Percentiles rank a stretch among this genome's conserved stretches.
phyloP scores from a whole-genome alignment of 2,329 filamentous ascomycete species.

The Apiospora rasikravindrae region DNA sequence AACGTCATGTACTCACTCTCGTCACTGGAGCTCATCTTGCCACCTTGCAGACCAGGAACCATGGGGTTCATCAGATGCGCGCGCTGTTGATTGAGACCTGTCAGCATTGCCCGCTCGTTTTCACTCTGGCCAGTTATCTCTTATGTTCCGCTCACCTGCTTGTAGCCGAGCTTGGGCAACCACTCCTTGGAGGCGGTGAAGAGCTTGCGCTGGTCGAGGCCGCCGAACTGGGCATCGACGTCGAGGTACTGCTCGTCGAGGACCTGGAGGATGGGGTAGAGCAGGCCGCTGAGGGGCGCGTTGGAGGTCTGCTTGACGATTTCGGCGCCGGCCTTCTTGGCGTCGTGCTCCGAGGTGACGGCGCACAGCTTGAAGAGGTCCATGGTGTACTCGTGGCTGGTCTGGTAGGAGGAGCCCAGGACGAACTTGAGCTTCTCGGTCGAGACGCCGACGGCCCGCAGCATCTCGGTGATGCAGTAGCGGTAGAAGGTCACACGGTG shows the following conservation, averaged over 20 bases:
- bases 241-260: constrained; percentile 89
- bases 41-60: constrained; percentile 83
- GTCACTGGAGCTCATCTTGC: constrained; percentile 85
- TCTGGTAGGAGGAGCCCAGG: constrained; percentile 83
- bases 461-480: constrained; percentile 73
- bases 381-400: constrained; percentile 76
- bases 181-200: constrained; percentile 86
- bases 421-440: constrained; percentile 83
- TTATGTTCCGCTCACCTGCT: not conserved
- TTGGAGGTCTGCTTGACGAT: constrained; percentile 91
- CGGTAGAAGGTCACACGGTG: constrained; percentile 85
- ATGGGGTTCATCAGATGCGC: constrained; percentile 83
- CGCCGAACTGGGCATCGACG: constrained; percentile 86
- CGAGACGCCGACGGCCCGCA: constrained; percentile 79
- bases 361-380: constrained; percentile 80
- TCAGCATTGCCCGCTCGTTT: not conserved
- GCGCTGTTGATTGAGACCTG: constrained; percentile 36
- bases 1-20: constrained; percentile 6
- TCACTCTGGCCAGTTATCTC: not conserved
- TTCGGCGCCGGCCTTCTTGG: constrained; percentile 89
- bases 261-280: constrained; percentile 88
- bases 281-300: constrained; percentile 72
- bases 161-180: constrained; percentile 85
- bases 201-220: constrained; percentile 84
- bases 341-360: constrained; percentile 68